Conservation (phyloP, 805 yeast species). For the Saturnispora saitoi region DNA sequence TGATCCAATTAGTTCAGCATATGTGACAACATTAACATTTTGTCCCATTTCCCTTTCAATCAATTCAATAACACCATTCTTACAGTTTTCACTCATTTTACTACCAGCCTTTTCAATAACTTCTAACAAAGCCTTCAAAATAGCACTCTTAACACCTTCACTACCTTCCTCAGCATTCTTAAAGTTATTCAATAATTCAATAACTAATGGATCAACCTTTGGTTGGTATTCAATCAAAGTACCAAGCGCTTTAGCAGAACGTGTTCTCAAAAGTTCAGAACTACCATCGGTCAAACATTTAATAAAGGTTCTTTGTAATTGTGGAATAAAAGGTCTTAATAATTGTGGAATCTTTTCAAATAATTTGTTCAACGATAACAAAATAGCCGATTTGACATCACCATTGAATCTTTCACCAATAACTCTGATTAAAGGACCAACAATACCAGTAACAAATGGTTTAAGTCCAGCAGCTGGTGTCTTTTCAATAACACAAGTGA, state of each 20-base stretch:
- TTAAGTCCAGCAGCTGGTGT: slow-evolving; percentile 77
- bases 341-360: slow-evolving; percentile 81
- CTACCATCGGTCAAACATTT: slow-evolving; percentile 76
- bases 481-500: slow-evolving; percentile 76
- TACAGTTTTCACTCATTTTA: slow-evolving; percentile 67
- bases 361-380: slow-evolving; percentile 71
- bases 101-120: slow-evolving; percentile 74
- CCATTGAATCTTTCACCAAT: slow-evolving; percentile 91
- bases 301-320: slow-evolving; percentile 92
- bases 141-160: slow-evolving; percentile 71
- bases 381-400: slow-evolving; percentile 90
- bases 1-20: slow-evolving; percentile 73
- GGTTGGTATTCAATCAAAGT: slow-evolving; percentile 84
- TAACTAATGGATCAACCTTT: slow-evolving; percentile 84
- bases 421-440: slow-evolving; percentile 97
- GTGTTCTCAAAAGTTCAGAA: slow-evolving; percentile 61
- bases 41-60: slow-evolving; percentile 59
- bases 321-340: slow-evolving; percentile 93
- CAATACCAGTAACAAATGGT: slow-evolving; percentile 84
- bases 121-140: slow-evolving; percentile 76
- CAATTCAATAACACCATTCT: slow-evolving; percentile 55
- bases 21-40: slow-evolving; percentile 56
- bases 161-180: slow-evolving; percentile 41
- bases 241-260: slow-evolving; percentile 89
- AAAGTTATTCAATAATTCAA: slow-evolving; percentile 74